A percentile compares a stretch with the other conserved stretches of the same genome.
phyloP scores from a whole-genome alignment of 768 basidiomycete genomes.

The Termitomyces sp. region DNA sequence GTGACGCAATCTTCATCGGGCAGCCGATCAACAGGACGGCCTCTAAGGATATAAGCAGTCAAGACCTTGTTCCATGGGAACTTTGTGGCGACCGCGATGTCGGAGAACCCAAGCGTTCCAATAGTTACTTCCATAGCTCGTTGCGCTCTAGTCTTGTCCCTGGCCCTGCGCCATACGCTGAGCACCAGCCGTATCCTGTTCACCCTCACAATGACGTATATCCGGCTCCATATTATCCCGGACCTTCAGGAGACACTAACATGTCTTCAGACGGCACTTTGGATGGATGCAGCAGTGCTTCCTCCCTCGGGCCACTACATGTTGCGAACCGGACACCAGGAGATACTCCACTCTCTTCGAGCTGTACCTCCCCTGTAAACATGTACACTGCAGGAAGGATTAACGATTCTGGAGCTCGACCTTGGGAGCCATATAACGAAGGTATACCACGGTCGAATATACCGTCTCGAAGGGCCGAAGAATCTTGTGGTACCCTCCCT shows the following conservation, averaged over 20 bases:
- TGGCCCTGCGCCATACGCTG: slow-evolving; percentile 15
- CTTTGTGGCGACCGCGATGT: slow-evolving; percentile 36
- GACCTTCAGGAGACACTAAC: slow-evolving; percentile 12
- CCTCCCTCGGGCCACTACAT: slow-evolving; percentile 38
- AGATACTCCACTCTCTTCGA: slow-evolving; percentile 33
- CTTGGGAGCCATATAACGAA: slow-evolving; percentile 24
- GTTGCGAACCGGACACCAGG: slow-evolving; percentile 46
- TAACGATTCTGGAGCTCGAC: slow-evolving; percentile 13
- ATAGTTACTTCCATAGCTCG: slow-evolving; percentile 20
- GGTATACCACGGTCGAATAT: slow-evolving; percentile 23
- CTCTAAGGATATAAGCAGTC: slow-evolving; percentile 18
- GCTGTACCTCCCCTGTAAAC: slow-evolving; percentile 20
- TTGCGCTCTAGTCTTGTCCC: slow-evolving; percentile 14
- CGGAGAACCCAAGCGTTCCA: slow-evolving; percentile 33
- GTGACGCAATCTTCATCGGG: slow-evolving; percentile 16
- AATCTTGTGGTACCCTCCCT: slow-evolving; percentile 15
- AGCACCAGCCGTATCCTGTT: slow-evolving; percentile 18
- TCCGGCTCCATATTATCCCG: slow-evolving; percentile 16
- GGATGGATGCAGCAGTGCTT: slow-evolving; percentile 22
- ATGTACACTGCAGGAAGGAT: slow-evolving; percentile 6
- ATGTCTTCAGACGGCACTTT: slow-evolving; percentile 18
- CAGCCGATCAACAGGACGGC: slow-evolving; percentile 6
- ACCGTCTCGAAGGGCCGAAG: background rate
- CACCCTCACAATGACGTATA: slow-evolving; percentile 16
- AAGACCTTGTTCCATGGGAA: slow-evolving; percentile 27